These are phyloP conservation scores for Scheffersomyces parashehatae DNA, from an alignment of 1,139 yeast genomes.

Conservation along the genomic window DNA sequence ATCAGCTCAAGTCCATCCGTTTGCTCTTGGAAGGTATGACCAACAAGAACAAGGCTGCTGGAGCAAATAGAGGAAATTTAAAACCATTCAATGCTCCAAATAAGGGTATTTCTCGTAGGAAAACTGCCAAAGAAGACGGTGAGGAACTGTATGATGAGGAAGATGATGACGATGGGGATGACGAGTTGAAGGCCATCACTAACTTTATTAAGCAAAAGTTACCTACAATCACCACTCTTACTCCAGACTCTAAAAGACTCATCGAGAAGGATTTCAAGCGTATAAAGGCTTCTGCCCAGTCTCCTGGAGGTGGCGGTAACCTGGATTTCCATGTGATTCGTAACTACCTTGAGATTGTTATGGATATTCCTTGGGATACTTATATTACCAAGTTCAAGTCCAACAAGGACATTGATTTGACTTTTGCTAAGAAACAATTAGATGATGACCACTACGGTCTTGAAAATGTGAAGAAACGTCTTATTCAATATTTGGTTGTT, in stretches of 20 bases:
- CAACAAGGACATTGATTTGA: slow-evolving; percentile 53
- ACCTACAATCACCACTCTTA: slow-evolving; percentile 35
- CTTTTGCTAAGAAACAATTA: slow-evolving; percentile 57
- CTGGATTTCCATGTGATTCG: slow-evolving; percentile 76
- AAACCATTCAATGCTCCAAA: slow-evolving; percentile 2
- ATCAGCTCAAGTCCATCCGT: slow-evolving; percentile 59
- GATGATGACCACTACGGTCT: slow-evolving; percentile 86
- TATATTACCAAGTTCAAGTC: slow-evolving; percentile 38
- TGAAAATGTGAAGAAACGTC: slow-evolving; percentile 75
- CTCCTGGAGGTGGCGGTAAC: slow-evolving; percentile 55
- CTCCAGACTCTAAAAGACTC: slow-evolving; percentile 55
- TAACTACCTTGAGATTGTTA: slow-evolving; percentile 67
- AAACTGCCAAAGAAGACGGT: slow-evolving; percentile 8
- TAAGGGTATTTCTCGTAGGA: slow-evolving; percentile 1
- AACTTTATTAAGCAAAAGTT: slow-evolving; percentile 50
- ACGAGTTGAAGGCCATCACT: slow-evolving; percentile 45
- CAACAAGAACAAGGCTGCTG: slow-evolving; percentile 12
- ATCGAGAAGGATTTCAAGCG: slow-evolving; percentile 65
- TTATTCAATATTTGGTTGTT: slow-evolving; percentile 80
- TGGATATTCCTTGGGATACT: slow-evolving; percentile 66
- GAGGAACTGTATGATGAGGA: slow-evolving; percentile 19
- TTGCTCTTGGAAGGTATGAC: slow-evolving; percentile 56
- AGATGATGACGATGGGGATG: slow-evolving; percentile 45
- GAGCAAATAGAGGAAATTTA: background rate
- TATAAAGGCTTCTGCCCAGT: slow-evolving; percentile 51